Conservation (phyloP, 345 rosid species). For the Dimocarpus longan region DNA sequence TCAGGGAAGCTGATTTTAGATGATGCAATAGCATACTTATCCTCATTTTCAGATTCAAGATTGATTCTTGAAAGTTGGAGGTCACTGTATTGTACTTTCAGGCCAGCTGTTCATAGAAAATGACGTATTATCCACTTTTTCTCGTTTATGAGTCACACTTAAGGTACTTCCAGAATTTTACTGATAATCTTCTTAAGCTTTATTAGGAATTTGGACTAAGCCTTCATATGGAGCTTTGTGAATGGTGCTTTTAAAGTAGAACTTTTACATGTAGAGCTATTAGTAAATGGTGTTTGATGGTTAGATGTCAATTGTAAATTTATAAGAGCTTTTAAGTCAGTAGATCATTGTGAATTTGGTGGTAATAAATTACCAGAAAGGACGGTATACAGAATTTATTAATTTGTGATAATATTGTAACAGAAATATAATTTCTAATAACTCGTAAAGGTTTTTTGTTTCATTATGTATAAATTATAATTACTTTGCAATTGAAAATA, state of each 20-base stretch:
- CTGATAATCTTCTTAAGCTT: not conserved
- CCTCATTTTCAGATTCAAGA: conserved; percentile 9
- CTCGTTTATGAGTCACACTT: not conserved
- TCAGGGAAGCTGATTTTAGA: conserved; percentile 3
- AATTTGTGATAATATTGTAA: too few species aligned
- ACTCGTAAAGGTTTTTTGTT: too few species aligned
- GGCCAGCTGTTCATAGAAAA: not conserved
- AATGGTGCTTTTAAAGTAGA: not conserved
- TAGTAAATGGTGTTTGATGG: too few species aligned
- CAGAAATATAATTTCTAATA: too few species aligned
- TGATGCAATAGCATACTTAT: not conserved
- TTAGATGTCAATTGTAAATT: too few species aligned
- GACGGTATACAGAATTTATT: too few species aligned
- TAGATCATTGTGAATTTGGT: too few species aligned
- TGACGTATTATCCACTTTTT: not conserved
- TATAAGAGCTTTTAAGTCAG: too few species aligned
- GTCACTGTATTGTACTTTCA: not conserved
- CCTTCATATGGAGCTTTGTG: not conserved
- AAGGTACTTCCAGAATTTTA: conserved; percentile 17
- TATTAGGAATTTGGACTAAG: not conserved
- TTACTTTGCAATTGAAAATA: too few species aligned
- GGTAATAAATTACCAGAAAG: too few species aligned
- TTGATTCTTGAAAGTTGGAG: conserved; percentile 14
- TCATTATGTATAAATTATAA: too few species aligned
- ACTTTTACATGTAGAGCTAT: too few species aligned